phyloP scores from a whole-genome alignment of 352 stramenopile genomes.

The Globisporangium spiculum region DNA sequence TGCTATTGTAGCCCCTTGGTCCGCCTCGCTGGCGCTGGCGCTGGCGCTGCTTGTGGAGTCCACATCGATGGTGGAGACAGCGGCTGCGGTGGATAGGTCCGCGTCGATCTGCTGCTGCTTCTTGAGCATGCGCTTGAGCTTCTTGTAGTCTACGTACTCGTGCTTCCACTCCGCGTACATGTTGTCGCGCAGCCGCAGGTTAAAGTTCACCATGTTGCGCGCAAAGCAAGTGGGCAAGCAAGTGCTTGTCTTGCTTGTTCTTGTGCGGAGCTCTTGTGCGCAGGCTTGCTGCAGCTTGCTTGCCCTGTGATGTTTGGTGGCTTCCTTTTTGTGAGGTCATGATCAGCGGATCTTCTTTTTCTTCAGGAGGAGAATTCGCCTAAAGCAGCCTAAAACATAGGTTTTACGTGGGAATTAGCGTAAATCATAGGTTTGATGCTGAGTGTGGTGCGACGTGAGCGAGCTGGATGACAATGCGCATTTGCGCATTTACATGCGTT shows the following conservation, averaged over 20 bases:
- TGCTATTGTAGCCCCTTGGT: slow-evolving; percentile 20
- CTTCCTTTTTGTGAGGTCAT: slow-evolving; percentile 4
- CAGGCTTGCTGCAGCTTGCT: neutral
- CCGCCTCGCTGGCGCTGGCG: slow-evolving; percentile 19
- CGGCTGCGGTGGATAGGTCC: slow-evolving; percentile 17
- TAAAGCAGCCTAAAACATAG: neutral
- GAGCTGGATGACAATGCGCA: neutral
- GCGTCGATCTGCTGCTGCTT: slow-evolving; percentile 45
- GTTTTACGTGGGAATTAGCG: neutral
- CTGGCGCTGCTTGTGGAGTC: slow-evolving; percentile 18
- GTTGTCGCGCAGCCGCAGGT: slow-evolving; percentile 78
- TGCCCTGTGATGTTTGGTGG: neutral
- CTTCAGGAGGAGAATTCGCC: neutral
- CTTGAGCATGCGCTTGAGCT: slow-evolving; percentile 83
- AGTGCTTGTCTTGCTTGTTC: neutral
- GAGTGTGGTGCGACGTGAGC: neutral
- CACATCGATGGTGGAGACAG: slow-evolving; percentile 11
- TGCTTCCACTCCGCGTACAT: slow-evolving; percentile 83
- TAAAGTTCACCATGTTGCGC: slow-evolving; percentile 70
- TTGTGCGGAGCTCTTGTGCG: neutral
- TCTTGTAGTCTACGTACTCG: slow-evolving; percentile 90
- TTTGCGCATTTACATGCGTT: neutral
- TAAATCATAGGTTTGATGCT: neutral
- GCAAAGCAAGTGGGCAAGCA: neutral
- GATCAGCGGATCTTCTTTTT: slow-evolving; percentile 6